These are phyloP conservation scores for Termitomyces sp. DNA, from an alignment of 768 basidiomycete genomes.

Conservation along the genomic window DNA sequence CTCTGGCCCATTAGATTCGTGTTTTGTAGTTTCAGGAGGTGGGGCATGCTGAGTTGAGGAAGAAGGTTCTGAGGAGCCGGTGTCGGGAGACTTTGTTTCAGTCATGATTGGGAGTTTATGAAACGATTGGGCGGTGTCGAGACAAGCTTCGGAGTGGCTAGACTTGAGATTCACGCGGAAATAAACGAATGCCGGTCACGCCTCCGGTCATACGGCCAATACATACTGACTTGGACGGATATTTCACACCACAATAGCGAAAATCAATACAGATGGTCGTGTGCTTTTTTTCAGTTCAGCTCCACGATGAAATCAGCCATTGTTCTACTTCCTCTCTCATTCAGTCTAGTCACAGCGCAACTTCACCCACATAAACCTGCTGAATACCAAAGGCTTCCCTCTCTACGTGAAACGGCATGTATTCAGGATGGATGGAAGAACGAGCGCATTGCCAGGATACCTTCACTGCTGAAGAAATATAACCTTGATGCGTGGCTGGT, in stretches of 20 bases:
- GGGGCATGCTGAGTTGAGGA: background rate
- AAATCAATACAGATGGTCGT: background rate
- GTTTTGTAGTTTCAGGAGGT: background rate
- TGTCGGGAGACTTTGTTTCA: slow-evolving; percentile 2
- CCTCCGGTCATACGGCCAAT: background rate
- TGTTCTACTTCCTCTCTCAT: background rate
- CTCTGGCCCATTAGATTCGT: background rate
- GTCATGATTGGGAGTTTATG: background rate
- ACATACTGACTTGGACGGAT: background rate
- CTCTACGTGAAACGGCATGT: slow-evolving; percentile 31
- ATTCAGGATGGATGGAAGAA: slow-evolving; percentile 36
- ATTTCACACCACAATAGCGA: background rate
- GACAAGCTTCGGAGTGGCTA: background rate
- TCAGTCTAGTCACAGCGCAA: slow-evolving; percentile 8
- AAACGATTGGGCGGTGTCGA: background rate
- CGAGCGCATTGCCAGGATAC: slow-evolving; percentile 35
- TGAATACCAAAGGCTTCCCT: slow-evolving; percentile 28
- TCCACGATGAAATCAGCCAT: background rate
- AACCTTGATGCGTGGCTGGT: slow-evolving; percentile 35
- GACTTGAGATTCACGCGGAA: background rate
- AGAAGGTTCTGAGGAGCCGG: background rate
- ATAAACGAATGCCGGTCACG: background rate
- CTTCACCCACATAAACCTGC: slow-evolving; percentile 26
- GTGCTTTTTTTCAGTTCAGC: background rate
- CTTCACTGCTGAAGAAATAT: slow-evolving; percentile 35